These are phyloP conservation scores for Quercus glauca DNA, from an alignment of 306 rosid genomes.

Conservation along the genomic window DNA sequence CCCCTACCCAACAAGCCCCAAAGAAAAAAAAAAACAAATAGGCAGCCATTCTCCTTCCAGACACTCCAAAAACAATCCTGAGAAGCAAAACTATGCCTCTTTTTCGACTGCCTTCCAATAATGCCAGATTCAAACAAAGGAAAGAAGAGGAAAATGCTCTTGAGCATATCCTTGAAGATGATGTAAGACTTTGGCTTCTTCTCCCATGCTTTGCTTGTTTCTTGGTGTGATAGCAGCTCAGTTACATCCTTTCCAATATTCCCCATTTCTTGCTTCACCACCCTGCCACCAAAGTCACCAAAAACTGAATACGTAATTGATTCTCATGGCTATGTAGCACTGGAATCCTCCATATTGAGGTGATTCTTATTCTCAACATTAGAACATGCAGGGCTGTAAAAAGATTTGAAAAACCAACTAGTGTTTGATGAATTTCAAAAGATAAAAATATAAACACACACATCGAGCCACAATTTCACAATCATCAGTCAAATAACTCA, in stretches of 20 bases:
- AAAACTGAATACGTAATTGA: not conserved
- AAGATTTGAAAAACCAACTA: not conserved
- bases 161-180: constrained; percentile 51
- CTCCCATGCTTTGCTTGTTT: constrained; percentile 20
- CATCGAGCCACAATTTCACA: too few relatives aligned
- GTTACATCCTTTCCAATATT: constrained; percentile 19
- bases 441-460: too few relatives aligned
- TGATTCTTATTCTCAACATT: not conserved
- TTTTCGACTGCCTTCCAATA: constrained; percentile 14
- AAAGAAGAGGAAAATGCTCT: constrained; percentile 57
- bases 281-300: constrained; percentile 36
- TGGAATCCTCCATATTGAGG: not conserved
- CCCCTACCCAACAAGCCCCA: constrained; percentile 7
- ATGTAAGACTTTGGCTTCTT: constrained; percentile 47
- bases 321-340: not conserved
- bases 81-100: too few relatives aligned
- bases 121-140: constrained; percentile 37
- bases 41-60: constrained; percentile 9
- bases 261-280: constrained; percentile 23
- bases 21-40: constrained; percentile 12
- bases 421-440: too few relatives aligned
- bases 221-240: not conserved
- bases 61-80: not conserved
- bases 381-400: not conserved
- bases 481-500: too few relatives aligned